These are phyloP conservation scores for Chytriomyces confervae DNA, from an alignment of 192 early-diverging fungal genomes.

Conservation along the genomic window DNA sequence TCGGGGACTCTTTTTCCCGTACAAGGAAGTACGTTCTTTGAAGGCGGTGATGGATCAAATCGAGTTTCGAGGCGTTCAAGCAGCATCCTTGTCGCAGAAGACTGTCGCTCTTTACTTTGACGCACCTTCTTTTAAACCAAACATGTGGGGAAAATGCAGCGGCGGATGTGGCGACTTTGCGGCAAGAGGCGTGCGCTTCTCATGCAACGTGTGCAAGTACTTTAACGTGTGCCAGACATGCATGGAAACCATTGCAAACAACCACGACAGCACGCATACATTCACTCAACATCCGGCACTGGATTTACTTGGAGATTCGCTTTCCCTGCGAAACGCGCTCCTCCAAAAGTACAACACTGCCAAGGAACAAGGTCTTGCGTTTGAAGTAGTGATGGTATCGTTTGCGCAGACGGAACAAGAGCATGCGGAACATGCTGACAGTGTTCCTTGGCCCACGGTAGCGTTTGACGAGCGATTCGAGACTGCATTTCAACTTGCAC, in stretches of 20 bases:
- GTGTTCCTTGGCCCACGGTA: slow-evolving; percentile 9
- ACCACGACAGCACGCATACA: slow-evolving; percentile 5
- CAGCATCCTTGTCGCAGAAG: neutral
- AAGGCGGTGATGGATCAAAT: neutral
- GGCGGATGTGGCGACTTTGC: neutral
- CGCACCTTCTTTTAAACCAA: neutral
- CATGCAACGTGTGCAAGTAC: neutral
- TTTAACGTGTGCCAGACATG: slow-evolving; percentile 19
- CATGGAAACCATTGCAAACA: neutral
- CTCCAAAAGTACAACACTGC: slow-evolving; percentile 9
- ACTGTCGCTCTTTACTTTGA: slow-evolving; percentile 25
- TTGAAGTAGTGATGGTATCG: slow-evolving; percentile 15
- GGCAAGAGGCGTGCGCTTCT: neutral
- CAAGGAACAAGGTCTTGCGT: slow-evolving; percentile 1
- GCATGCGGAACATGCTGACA: slow-evolving; percentile 9
- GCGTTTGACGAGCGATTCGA: slow-evolving; percentile 19
- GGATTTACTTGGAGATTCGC: slow-evolving; percentile 8
- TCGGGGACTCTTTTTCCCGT: slow-evolving; percentile 10
- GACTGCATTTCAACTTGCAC: slow-evolving; percentile 4
- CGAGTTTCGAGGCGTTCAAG: neutral
- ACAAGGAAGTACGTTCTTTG: neutral
- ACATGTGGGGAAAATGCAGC: slow-evolving; percentile 15
- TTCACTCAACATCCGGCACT: neutral
- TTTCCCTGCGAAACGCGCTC: neutral
- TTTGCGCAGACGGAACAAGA: slow-evolving; percentile 20